Conservation (phyloP, 106 monocot species). For the Ottelia alismoides region DNA sequence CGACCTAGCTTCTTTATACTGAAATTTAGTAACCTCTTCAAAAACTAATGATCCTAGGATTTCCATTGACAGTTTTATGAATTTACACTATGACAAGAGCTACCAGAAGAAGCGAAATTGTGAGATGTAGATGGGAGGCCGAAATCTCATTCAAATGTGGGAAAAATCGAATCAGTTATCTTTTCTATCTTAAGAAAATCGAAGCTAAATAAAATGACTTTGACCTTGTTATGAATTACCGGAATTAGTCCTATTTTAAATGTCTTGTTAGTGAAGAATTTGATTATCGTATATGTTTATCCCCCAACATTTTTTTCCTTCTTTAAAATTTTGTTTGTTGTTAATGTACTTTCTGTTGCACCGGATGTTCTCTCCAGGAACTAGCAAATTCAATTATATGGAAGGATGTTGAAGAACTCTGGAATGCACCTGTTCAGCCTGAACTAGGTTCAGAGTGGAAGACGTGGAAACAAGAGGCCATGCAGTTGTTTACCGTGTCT, state of each 20-base stretch:
- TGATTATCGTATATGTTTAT: neutral
- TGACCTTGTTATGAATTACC: neutral
- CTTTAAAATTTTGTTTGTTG: no score
- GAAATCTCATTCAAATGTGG: no score
- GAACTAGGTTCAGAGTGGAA: conserved; percentile 74
- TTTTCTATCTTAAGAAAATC: neutral
- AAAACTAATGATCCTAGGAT: no score
- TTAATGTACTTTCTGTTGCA: no score
- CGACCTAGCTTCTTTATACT: no score
- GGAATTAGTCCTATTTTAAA: neutral
- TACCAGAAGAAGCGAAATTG: no score
- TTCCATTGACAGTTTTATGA: no score
- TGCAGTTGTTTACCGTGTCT: conserved; percentile 43
- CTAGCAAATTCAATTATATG: conserved; percentile 55
- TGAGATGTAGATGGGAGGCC: no score
- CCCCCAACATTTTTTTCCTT: neutral
- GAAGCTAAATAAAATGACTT: neutral
- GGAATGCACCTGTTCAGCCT: conserved; percentile 58
- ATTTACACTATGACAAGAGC: no score
- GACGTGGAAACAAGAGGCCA: conserved; percentile 82
- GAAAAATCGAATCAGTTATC: no score
- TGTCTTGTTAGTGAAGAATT: neutral
- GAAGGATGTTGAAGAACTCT: conserved; percentile 56
- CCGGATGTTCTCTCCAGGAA: no score
- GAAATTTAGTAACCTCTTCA: no score